A percentile compares a stretch with the other conserved stretches of the same genome.
Evolutionary conservation across 2,329 filamentous ascomycete species (phyloP).

Genomic region (Purpureocillium takamizusanense): DNA sequence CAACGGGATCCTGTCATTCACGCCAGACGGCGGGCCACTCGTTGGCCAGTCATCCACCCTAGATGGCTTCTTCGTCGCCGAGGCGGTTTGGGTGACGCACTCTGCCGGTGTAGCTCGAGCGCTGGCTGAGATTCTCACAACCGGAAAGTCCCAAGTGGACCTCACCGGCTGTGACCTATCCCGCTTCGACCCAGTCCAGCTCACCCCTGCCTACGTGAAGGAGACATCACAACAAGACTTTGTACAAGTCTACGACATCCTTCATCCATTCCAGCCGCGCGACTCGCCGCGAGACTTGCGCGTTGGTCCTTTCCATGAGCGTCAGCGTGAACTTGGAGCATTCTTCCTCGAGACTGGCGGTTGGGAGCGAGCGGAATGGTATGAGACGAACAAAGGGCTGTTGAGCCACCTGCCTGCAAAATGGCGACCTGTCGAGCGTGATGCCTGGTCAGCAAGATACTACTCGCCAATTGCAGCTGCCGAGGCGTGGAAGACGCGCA

Average conservation of each 20-base stretch:
- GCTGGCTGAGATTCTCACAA: slow-evolving; percentile 48
- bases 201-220: slow-evolving; percentile 43
- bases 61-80: slow-evolving; percentile 54
- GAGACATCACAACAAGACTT: slow-evolving; percentile 55
- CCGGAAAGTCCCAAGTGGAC: slow-evolving; percentile 45
- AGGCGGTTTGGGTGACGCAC: slow-evolving; percentile 60
- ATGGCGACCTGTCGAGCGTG: slow-evolving; percentile 46
- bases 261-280: slow-evolving; percentile 50
- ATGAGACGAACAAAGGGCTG: slow-evolving; percentile 43
- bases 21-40: slow-evolving; percentile 52
- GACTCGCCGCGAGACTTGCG: slow-evolving; percentile 49
- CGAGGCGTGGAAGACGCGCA: slow-evolving; percentile 58
- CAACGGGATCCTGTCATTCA: slow-evolving; percentile 60
- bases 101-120: slow-evolving; percentile 54
- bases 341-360: slow-evolving; percentile 50
- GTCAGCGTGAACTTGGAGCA: slow-evolving; percentile 45
- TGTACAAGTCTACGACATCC: slow-evolving; percentile 55
- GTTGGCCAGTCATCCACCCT: slow-evolving; percentile 48
- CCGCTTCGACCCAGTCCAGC: slow-evolving; percentile 53
- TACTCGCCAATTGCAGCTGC: slow-evolving; percentile 50
- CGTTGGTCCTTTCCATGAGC: slow-evolving; percentile 46
- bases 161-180: slow-evolving; percentile 49
- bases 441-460: slow-evolving; percentile 47
- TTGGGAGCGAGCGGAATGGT: slow-evolving; percentile 58
- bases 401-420: slow-evolving; percentile 39